Evolutionary conservation across 768 basidiomycete species (phyloP).

Genomic region (Boletus pseudopeckii): DNA sequence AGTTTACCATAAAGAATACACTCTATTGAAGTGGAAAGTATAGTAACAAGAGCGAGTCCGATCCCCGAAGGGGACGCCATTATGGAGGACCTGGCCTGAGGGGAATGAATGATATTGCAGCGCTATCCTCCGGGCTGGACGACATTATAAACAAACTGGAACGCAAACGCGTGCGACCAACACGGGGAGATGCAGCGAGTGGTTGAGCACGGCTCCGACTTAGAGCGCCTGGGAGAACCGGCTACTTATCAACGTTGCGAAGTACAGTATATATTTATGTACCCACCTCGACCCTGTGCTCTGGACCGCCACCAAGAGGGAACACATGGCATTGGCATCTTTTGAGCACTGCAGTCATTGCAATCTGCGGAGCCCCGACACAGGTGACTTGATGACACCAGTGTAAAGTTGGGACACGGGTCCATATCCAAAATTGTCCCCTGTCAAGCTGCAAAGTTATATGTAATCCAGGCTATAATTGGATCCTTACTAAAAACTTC

Average conservation of each 20-base stretch:
- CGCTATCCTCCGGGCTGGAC: neutral
- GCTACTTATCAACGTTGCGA: neutral
- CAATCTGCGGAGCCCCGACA: slow-evolving; percentile 1
- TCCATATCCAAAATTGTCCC: no score
- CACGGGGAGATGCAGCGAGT: no score
- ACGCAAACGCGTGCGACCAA: neutral
- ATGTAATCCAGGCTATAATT: no score
- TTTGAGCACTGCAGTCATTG: neutral
- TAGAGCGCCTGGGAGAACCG: neutral
- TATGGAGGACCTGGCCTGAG: neutral
- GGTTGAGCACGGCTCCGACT: neutral
- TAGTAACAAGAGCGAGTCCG: slow-evolving; percentile 8
- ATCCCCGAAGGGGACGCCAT: slow-evolving; percentile 5
- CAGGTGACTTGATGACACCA: slow-evolving; percentile 2
- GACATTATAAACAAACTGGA: neutral
- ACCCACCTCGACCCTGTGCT: neutral
- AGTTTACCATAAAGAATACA: slow-evolving; percentile 22
- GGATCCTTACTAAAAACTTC: no score
- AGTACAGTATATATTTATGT: neutral
- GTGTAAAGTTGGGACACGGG: neutral
- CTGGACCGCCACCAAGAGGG: neutral
- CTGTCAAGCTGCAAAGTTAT: no score
- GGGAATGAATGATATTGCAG: neutral
- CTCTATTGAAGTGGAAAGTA: slow-evolving; percentile 19
- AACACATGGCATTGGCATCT: neutral